These are phyloP conservation scores for Melanogaster broomeanus DNA, from an alignment of 768 basidiomycete species.

Conservation along the genomic window DNA sequence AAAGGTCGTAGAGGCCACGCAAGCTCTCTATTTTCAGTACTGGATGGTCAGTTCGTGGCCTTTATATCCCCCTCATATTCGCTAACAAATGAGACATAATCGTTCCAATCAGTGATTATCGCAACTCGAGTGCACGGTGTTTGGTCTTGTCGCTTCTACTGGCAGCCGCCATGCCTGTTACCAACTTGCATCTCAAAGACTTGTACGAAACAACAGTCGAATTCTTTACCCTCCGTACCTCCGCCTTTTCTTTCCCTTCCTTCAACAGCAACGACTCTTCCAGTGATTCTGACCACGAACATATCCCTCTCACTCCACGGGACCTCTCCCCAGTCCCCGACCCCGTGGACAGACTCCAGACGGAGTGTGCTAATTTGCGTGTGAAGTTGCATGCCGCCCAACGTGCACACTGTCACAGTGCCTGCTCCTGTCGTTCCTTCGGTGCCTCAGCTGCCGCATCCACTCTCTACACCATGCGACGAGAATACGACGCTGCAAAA, in stretches of 20 bases:
- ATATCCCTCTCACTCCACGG: conserved; percentile 28
- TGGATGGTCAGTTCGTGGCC: conserved; percentile 1
- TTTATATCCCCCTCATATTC: conserved; percentile 7
- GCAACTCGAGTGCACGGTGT: conserved; percentile 29
- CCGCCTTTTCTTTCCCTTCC: conserved; percentile 32
- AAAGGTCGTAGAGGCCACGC: conserved; percentile 11
- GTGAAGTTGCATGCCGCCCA: conserved; percentile 41
- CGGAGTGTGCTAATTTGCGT: conserved; percentile 46
- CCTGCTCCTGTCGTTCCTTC: conserved; percentile 32
- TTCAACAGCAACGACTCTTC: conserved; percentile 28
- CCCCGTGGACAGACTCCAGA: conserved; percentile 39
- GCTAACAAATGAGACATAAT: conserved; percentile 14
- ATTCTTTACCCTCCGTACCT: conserved; percentile 53
- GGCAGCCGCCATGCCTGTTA: conserved; percentile 43
- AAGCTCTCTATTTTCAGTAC: conserved; percentile 16
- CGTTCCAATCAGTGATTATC: conserved; percentile 38
- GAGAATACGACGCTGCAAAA: conserved; percentile 58
- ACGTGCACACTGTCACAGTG: conserved; percentile 34
- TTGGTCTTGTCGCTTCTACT: conserved; percentile 39
- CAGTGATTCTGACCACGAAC: conserved; percentile 27
- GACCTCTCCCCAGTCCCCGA: conserved; percentile 42
- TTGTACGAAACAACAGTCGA: conserved; percentile 60
- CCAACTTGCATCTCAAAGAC: conserved; percentile 47
- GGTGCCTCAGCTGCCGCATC: conserved; percentile 44
- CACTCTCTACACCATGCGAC: conserved; percentile 43